These are phyloP conservation scores for Kondoa malvinella DNA, from an alignment of 768 basidiomycete species.

Conservation along the genomic window DNA sequence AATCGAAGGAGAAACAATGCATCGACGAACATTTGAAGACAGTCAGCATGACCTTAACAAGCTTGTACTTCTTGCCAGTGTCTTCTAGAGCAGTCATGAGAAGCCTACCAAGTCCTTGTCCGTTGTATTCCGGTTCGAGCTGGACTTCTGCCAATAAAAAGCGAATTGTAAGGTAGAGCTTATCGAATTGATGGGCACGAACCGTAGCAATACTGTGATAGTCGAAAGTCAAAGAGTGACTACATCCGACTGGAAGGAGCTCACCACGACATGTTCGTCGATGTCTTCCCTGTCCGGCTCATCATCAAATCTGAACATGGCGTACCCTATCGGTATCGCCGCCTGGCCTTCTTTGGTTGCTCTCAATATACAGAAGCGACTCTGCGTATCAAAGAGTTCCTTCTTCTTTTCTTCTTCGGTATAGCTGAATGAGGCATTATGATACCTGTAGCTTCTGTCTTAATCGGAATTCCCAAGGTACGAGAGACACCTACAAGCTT, in stretches of 20 bases:
- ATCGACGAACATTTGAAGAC: constrained; percentile 49
- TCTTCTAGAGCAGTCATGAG: constrained; percentile 40
- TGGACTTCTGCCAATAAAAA: constrained; percentile 42
- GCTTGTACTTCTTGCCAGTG: constrained; percentile 41
- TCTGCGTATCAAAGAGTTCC: constrained; percentile 46
- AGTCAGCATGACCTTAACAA: constrained; percentile 60
- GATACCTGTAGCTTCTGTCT: constrained; percentile 36
- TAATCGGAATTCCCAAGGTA: neutral
- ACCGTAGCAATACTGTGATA: neutral
- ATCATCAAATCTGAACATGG: constrained; percentile 57
- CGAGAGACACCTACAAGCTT: neutral
- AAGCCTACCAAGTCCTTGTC: constrained; percentile 45
- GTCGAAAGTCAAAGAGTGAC: too few relatives aligned
- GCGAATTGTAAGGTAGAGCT: neutral
- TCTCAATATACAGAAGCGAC: constrained; percentile 45
- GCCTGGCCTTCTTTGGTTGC: neutral
- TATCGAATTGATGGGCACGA: neutral
- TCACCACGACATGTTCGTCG: constrained; percentile 36
- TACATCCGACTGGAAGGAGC: too few relatives aligned
- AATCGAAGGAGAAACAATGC: neutral
- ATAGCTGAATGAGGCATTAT: constrained; percentile 50
- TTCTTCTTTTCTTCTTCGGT: constrained; percentile 41
- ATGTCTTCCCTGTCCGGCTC: constrained; percentile 36
- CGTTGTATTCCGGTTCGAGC: constrained; percentile 36
- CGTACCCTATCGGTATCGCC: constrained; percentile 23